Evolutionary conservation across 306 rosid species (phyloP).

Genomic region (Quercus gilva): DNA sequence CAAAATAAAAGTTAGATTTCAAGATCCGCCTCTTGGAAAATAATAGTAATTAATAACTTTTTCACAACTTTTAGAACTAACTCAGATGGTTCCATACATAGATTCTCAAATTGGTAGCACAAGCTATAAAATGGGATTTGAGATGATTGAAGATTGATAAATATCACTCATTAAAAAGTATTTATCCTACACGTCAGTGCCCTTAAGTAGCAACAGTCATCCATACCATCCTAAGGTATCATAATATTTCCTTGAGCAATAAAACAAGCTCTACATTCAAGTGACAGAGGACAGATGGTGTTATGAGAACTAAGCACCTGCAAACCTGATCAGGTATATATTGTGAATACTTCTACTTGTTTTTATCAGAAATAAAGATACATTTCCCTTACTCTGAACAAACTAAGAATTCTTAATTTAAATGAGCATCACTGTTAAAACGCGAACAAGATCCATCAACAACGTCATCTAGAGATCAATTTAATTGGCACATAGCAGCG

Average conservation of each 20-base stretch:
- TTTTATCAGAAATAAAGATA: not conserved
- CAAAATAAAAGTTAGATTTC: no score
- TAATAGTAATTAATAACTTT: no score
- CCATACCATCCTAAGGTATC: not conserved
- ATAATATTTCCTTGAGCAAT: not conserved
- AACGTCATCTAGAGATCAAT: not conserved
- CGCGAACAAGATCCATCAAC: not conserved
- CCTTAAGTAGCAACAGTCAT: not conserved
- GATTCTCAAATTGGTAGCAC: no score
- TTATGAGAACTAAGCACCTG: not conserved
- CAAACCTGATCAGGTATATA: not conserved
- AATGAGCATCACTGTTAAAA: not conserved
- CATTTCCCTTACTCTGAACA: not conserved
- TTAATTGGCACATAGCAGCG: not conserved
- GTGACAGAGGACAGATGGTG: not conserved
- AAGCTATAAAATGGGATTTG: no score
- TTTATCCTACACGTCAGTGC: no score
- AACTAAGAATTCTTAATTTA: not conserved
- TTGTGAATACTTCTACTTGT: not conserved
- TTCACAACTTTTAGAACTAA: no score
- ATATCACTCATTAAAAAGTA: no score
- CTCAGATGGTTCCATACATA: no score
- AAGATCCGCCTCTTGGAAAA: no score
- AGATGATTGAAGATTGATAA: no score
- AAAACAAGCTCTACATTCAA: not conserved